These are phyloP conservation scores for Flammula alnicola DNA, from an alignment of 1,284 basidiomycete genomes.

Conservation along the genomic window DNA sequence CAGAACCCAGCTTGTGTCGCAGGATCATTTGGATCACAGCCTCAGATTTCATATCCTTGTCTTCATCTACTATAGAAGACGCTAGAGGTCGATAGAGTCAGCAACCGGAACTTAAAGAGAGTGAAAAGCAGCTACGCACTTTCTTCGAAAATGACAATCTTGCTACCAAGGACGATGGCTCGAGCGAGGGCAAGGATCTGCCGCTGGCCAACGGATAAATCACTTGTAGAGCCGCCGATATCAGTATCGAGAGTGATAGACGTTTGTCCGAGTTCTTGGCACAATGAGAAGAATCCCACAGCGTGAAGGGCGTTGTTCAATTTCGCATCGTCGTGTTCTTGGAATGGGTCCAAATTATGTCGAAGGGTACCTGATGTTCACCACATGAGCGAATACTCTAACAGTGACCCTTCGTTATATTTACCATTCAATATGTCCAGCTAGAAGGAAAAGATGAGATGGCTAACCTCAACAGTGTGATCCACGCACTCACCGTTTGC, in stretches of 20 bases:
- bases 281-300: slow-evolving; percentile 57
- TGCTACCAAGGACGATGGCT: slow-evolving; percentile 53
- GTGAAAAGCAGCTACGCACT: slow-evolving; percentile 38
- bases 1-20: slow-evolving; percentile 50
- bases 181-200: slow-evolving; percentile 64
- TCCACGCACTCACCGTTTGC: slow-evolving; percentile 33
- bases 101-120: not conserved
- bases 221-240: slow-evolving; percentile 55
- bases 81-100: slow-evolving; percentile 33
- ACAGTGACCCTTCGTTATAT: slow-evolving; percentile 33
- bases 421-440: slow-evolving; percentile 41
- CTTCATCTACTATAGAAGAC: slow-evolving; percentile 52
- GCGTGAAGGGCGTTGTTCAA: slow-evolving; percentile 59
- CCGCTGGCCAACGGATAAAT: slow-evolving; percentile 64
- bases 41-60: slow-evolving; percentile 9
- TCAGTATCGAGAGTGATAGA: slow-evolving; percentile 55
- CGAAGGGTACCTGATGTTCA: slow-evolving; percentile 24
- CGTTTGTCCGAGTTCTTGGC: slow-evolving; percentile 50
- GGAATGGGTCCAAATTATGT: slow-evolving; percentile 66
- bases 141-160: slow-evolving; percentile 64
- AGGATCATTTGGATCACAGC: slow-evolving; percentile 59
- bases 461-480: slow-evolving; percentile 30
- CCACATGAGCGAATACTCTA: slow-evolving; percentile 35
- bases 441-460: slow-evolving; percentile 26
- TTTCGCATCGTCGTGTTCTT: slow-evolving; percentile 68